These are phyloP conservation scores for Aspergillus brunneoviolaceus DNA, from an alignment of 2,329 filamentous ascomycete species.

Conservation along the genomic window DNA sequence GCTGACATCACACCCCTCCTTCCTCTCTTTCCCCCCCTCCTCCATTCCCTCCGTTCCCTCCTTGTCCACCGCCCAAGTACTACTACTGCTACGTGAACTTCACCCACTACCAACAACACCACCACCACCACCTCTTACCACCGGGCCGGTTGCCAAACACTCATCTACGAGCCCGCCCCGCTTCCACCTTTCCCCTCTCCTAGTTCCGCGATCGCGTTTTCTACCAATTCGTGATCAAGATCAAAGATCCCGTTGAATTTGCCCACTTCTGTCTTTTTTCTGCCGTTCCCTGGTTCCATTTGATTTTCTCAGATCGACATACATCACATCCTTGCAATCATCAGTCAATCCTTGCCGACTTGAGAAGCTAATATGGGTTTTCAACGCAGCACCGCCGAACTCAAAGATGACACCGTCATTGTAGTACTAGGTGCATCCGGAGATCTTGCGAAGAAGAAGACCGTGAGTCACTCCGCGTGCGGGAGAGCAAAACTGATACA, in stretches of 20 bases:
- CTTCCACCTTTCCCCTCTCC: not conserved
- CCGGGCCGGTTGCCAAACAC: not conserved
- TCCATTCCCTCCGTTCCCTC: conserved; percentile 12
- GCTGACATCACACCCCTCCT: conserved; percentile 41
- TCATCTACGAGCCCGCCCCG: not conserved
- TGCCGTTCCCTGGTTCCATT: conserved; percentile 1
- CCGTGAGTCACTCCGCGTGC: conserved; percentile 56
- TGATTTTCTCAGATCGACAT: conserved; percentile 12
- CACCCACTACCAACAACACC: not conserved
- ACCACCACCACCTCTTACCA: not conserved
- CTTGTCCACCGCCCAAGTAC: conserved; percentile 6
- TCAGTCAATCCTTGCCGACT: not conserved
- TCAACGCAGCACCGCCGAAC: conserved; percentile 72
- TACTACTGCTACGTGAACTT: not conserved
- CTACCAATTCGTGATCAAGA: conserved; percentile 2
- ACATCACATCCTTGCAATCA: conserved; percentile 11
- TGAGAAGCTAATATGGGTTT: conserved; percentile 40
- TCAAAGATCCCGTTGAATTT: not conserved
- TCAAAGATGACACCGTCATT: conserved; percentile 98
- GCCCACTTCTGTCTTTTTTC: not conserved
- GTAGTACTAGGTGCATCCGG: conserved; percentile 95
- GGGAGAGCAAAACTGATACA: not conserved
- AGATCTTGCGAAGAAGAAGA: conserved; percentile 99
- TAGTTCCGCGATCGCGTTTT: not conserved
- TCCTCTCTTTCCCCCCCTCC: conserved; percentile 23